Conservation (phyloP, 2,329 filamentous ascomycete species). For the Aspergillus sclerotialis region DNA sequence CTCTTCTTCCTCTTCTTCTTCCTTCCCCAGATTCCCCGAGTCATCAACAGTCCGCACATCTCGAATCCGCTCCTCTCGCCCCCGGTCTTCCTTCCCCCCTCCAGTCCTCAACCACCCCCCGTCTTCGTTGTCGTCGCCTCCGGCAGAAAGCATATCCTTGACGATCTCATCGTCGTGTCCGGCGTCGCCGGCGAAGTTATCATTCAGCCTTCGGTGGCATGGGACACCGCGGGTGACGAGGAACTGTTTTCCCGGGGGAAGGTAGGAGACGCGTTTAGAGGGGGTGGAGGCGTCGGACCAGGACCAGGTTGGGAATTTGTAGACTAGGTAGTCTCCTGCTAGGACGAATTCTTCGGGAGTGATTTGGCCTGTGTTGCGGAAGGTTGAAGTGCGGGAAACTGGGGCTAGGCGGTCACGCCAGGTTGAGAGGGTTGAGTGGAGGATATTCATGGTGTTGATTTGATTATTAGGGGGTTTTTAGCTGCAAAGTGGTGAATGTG, state of each 20-base stretch:
- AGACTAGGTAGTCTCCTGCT: conserved; percentile 94
- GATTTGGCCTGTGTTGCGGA: conserved; percentile 88
- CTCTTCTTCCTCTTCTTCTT: conserved; percentile 59
- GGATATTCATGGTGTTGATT: conserved; percentile 64
- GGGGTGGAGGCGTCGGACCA: conserved; percentile 87
- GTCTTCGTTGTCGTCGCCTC: conserved; percentile 59
- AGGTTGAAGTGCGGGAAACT: conserved; percentile 83
- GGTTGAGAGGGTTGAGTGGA: conserved; percentile 87
- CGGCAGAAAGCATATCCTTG: conserved; percentile 61
- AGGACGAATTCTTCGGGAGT: conserved; percentile 95
- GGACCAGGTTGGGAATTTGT: conserved; percentile 98
- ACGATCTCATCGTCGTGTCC: conserved; percentile 83
- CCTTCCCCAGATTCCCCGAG: conserved; percentile 74
- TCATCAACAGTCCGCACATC: conserved; percentile 88
- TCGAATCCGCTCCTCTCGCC: conserved; percentile 66
- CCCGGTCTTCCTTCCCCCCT: conserved; percentile 54
- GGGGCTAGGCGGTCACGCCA: conserved; percentile 88
- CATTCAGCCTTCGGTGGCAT: conserved; percentile 82
- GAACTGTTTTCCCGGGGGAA: conserved; percentile 89
- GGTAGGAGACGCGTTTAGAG: conserved; percentile 68
- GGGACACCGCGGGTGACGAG: conserved; percentile 91
- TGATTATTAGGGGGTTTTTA: not conserved
- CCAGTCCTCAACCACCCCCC: conserved; percentile 92
- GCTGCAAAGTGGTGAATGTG: conserved; percentile 2
- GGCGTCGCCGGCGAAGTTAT: conserved; percentile 84